Base-by-base conservation (phyloP, 345 rosid species). In the Crucihimalaya himalaica region DNA sequence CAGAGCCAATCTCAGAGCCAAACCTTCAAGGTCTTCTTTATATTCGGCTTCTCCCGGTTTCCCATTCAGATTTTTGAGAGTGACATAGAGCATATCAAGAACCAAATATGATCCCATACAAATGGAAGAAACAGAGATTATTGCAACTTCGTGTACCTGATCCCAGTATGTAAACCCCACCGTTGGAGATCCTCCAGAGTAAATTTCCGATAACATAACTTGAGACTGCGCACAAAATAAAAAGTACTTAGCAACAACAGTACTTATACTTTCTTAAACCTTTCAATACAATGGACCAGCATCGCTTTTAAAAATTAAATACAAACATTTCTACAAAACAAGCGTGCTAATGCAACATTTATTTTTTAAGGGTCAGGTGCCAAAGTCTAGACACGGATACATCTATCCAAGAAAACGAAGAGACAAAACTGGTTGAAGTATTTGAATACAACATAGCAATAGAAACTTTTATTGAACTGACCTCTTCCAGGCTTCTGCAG, bases 1-100 rank as follows among this genome's bases (percentile, higher is more conserved):
- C 98, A n/a, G n/a, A 55, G 98, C 97, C 82, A 94, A 83, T 81
- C 98, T 87, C 52, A 94, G 90, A 56, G 98, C 97, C 79, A 94
- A 80, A 64, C 98, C 98, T 81, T 94, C 98, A 42, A 97, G 97
- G 80, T 94, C 98, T 62, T 82, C 88, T 78, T 86, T 89, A 72
- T 93, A 89, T 62, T 86, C 93, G 20, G 86, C 87, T 85, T 91
- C 98, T 75, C 91, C 93, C 98, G 91, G 81, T 46, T 35, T 56
- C 28, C 67, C 28, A 14, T 56, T 57, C 8, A 47, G 14, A 54
- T 11, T 51, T 65, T 46, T 71, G 6, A 57, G 56, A 39, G 21
- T 25, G 31, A 25, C 5, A 39, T 50, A n/a, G 9, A 75, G 63
- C 40, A 70, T 50, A 81, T 64, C 57, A 63, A 73, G 18, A 35